phyloP scores from a whole-genome alignment of 192 early-diverging fungal genomes.

The Endogone sp. region DNA sequence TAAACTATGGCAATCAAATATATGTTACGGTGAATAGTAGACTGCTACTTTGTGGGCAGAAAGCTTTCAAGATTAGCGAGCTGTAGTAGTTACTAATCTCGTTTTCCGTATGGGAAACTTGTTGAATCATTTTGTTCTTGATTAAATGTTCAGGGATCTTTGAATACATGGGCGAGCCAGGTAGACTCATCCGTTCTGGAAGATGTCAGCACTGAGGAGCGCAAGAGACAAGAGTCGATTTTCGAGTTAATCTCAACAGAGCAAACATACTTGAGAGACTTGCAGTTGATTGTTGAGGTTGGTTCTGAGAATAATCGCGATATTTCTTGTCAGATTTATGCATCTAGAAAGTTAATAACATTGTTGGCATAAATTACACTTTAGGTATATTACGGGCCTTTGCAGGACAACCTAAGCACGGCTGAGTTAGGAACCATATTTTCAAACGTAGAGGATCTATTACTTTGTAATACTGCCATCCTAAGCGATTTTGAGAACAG shows the following conservation, averaged over 20 bases:
- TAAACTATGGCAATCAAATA: too few species aligned
- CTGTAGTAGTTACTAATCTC: too few species aligned
- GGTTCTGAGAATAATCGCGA: background rate
- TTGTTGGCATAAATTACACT: too few species aligned
- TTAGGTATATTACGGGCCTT: slow-evolving; percentile 59
- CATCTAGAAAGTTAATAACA: too few species aligned
- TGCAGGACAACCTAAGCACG: slow-evolving; percentile 47
- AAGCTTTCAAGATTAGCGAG: too few species aligned
- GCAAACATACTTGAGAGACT: slow-evolving; percentile 65
- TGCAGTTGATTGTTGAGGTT: slow-evolving; percentile 70
- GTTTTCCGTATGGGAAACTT: too few species aligned
- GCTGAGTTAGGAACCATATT: slow-evolving; percentile 72
- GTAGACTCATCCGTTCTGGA: slow-evolving; percentile 41
- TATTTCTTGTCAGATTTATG: background rate
- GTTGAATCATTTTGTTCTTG: too few species aligned
- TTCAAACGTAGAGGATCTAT: slow-evolving; percentile 74
- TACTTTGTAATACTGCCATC: slow-evolving; percentile 61
- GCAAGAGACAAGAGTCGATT: slow-evolving; percentile 79
- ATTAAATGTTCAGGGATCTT: background rate
- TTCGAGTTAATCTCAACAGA: slow-evolving; percentile 78
- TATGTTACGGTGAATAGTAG: too few species aligned
- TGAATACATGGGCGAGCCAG: slow-evolving; percentile 39
- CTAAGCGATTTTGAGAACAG: slow-evolving; percentile 63
- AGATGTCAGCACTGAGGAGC: slow-evolving; percentile 53
- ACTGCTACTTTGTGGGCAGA: too few species aligned